phyloP scores from a whole-genome alignment of 2,329 filamentous ascomycete species.

The Camillea tinctor region DNA sequence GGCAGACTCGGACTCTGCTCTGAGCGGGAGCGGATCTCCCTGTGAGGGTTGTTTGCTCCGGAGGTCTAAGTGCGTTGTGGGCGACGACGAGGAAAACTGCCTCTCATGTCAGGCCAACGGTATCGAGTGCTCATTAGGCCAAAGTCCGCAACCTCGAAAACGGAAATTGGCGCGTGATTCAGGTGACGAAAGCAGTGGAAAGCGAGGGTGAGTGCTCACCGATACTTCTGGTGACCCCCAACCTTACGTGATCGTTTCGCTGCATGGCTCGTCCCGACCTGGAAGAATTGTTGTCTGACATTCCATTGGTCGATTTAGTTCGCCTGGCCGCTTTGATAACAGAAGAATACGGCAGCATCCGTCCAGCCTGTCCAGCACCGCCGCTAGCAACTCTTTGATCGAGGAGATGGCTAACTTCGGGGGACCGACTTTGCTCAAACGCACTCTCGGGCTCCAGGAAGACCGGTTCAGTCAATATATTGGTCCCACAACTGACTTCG shows the following conservation, averaged over 20 bases:
- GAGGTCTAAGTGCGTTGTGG: slow-evolving; percentile 73
- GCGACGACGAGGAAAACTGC: slow-evolving; percentile 71
- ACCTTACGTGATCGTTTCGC: slow-evolving; percentile 30
- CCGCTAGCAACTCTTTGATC: slow-evolving; percentile 61
- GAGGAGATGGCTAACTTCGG: slow-evolving; percentile 72
- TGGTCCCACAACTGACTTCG: slow-evolving; percentile 78
- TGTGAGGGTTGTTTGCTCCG: slow-evolving; percentile 74
- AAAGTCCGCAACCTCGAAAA: slow-evolving; percentile 76
- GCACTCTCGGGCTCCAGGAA: slow-evolving; percentile 72
- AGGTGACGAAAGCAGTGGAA: slow-evolving; percentile 59
- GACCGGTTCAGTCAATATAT: slow-evolving; percentile 82
- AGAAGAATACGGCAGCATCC: slow-evolving; percentile 53
- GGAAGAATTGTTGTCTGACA: slow-evolving; percentile 41
- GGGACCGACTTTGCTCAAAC: slow-evolving; percentile 63
- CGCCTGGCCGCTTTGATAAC: slow-evolving; percentile 55
- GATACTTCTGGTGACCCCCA: slow-evolving; percentile 30
- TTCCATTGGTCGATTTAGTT: slow-evolving; percentile 52
- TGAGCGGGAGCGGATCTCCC: slow-evolving; percentile 48
- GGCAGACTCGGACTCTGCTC: slow-evolving; percentile 44
- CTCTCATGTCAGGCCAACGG: slow-evolving; percentile 76
- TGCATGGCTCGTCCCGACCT: slow-evolving; percentile 22
- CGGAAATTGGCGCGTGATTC: slow-evolving; percentile 69
- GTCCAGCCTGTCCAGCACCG: slow-evolving; percentile 60
- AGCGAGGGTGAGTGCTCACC: slow-evolving; percentile 64
- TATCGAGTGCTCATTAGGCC: slow-evolving; percentile 75